Percentiles rank a stretch among this genome's conserved stretches.
Evolutionary conservation across 129 eudicot genomes (phyloP).

Genomic region (Gnaphalium uliginosum): DNA sequence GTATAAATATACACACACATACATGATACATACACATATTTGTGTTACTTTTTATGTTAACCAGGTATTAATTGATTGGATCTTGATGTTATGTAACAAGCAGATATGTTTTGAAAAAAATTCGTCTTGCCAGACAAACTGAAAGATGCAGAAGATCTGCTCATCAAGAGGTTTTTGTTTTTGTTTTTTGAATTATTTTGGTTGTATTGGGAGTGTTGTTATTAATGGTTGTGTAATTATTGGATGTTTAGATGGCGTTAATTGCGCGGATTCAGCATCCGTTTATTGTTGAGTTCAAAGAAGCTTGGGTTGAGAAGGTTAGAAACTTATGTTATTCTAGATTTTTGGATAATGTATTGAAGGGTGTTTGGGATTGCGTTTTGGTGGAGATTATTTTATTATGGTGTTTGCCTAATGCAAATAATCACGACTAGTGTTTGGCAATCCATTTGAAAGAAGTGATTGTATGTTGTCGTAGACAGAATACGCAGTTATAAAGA

Average conservation of each 20-base stretch:
- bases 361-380: neutral
- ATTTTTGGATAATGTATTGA: neutral
- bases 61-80: neutral
- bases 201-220: neutral
- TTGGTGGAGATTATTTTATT: neutral
- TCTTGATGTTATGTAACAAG: constrained; percentile 24
- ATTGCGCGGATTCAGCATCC: constrained; percentile 97
- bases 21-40: neutral
- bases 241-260: constrained; percentile 81
- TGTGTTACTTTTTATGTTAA: neutral
- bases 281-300: constrained; percentile 91
- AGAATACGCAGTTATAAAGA: neutral
- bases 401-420: neutral
- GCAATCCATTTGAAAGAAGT: neutral
- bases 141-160: constrained; percentile 99
- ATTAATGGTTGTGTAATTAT: constrained; percentile 10
- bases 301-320: constrained; percentile 99
- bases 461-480: no score
- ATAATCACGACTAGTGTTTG: neutral
- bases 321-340: constrained; percentile 18
- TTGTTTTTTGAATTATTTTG: neutral
- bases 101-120: constrained; percentile 95
- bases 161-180: constrained; percentile 77
- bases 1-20: neutral
- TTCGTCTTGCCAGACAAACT: constrained; percentile 97